These are phyloP conservation scores for Fraxinus ornus DNA, from an alignment of 305 asterid species.

Conservation along the genomic window DNA sequence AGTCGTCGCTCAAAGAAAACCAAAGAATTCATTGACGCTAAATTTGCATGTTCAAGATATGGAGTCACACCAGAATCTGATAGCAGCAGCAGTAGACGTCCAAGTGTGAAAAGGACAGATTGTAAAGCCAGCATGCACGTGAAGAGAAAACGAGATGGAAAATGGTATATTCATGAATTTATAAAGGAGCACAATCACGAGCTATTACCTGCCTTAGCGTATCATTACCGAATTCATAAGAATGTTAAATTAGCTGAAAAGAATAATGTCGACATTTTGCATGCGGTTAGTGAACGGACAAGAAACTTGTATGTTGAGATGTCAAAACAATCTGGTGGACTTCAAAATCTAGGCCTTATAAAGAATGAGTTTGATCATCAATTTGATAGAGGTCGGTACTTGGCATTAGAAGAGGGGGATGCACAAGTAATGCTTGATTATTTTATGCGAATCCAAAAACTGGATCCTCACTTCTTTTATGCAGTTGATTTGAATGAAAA, in stretches of 20 bases:
- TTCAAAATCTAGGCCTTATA: slow-evolving; percentile 32
- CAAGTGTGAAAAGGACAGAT: slow-evolving; percentile 76
- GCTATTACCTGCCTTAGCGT: slow-evolving; percentile 92
- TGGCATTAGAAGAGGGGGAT: slow-evolving; percentile 84
- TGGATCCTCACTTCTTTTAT: slow-evolving; percentile 71
- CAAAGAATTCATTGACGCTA: slow-evolving; percentile 92
- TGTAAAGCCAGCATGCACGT: slow-evolving; percentile 99
- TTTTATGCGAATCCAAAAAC: slow-evolving; percentile 76
- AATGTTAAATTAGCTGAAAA: slow-evolving; percentile 83
- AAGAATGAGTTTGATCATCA: slow-evolving; percentile 52
- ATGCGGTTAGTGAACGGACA: slow-evolving; percentile 90
- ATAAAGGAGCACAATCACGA: slow-evolving; percentile 90
- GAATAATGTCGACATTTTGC: slow-evolving; percentile 81
- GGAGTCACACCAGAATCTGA: slow-evolving; percentile 91
- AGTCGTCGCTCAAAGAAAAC: slow-evolving; percentile 95
- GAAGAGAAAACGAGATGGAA: slow-evolving; percentile 80
- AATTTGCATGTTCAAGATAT: slow-evolving; percentile 91
- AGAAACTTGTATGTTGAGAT: slow-evolving; percentile 94
- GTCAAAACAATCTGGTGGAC: slow-evolving; percentile 70
- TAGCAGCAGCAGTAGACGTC: slow-evolving; percentile 71
- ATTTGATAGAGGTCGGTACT: slow-evolving; percentile 54
- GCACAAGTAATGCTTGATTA: slow-evolving; percentile 71
- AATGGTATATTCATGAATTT: slow-evolving; percentile 87
- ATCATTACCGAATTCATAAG: slow-evolving; percentile 85
- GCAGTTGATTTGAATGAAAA: slow-evolving; percentile 84